Percentiles rank a stretch among this genome's conserved stretches.
These are phyloP conservation scores for Symbiodinium pilosum DNA, from an alignment of 73 alveolate species.

Conservation along the genomic window DNA sequence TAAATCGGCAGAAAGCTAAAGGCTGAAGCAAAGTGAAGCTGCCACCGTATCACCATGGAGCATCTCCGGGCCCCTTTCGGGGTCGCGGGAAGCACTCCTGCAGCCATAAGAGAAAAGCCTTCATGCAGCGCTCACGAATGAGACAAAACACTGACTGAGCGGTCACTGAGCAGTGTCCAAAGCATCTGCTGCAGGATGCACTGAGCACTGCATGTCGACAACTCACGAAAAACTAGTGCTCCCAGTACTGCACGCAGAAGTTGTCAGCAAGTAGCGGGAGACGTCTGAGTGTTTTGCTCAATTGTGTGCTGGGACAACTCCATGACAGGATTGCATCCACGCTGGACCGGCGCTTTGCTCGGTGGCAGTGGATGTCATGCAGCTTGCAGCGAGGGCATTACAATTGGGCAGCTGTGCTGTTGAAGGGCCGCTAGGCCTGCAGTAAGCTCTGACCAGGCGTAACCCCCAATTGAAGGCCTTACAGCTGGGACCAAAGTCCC, in stretches of 20 bases:
- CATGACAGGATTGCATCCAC: not conserved
- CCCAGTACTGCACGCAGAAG: not conserved
- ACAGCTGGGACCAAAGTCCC: too few species aligned
- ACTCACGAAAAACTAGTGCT: not conserved
- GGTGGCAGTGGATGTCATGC: not conserved
- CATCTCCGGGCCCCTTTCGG: not conserved
- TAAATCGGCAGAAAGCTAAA: too few species aligned
- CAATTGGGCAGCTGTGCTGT: not conserved
- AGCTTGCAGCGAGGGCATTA: not conserved
- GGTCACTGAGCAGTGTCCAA: not conserved
- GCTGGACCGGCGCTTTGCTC: not conserved
- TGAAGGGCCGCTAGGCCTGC: not conserved
- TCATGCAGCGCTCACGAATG: not conserved
- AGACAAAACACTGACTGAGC: too few species aligned
- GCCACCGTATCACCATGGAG: not conserved
- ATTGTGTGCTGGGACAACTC: not conserved
- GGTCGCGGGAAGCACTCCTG: not conserved
- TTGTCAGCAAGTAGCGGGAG: not conserved
- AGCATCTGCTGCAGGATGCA: too few species aligned
- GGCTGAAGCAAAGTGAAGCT: too few species aligned
- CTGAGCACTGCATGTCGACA: not conserved
- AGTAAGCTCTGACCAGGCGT: not conserved
- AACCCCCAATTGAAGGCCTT: too few species aligned
- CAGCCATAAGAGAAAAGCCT: not conserved
- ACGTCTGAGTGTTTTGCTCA: not conserved